Conservation (phyloP, 805 yeast species). For the Kuraishia ogatae region DNA sequence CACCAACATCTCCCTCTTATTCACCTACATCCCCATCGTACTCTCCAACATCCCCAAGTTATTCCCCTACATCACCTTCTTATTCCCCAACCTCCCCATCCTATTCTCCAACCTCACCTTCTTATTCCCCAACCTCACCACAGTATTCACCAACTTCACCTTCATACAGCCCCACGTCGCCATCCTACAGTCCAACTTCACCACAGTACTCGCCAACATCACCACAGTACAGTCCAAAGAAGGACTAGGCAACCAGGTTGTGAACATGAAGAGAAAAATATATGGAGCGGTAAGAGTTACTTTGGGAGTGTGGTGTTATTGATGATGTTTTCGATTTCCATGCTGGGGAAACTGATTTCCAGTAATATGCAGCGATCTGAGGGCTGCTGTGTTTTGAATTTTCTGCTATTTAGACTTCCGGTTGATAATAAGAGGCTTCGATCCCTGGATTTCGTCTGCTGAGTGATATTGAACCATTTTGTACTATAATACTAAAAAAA, state of each 20-base stretch:
- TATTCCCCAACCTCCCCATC: conserved; percentile 69
- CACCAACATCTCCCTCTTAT: conserved; percentile 62
- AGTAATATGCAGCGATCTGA: not conserved
- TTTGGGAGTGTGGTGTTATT: not conserved
- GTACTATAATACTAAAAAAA: not conserved
- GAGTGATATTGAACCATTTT: not conserved
- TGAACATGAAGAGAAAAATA: not conserved
- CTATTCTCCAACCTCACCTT: conserved; percentile 59
- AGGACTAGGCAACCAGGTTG: conserved; percentile 5
- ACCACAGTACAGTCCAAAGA: conserved; percentile 47
- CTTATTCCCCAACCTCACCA: conserved; percentile 70
- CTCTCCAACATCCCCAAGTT: conserved; percentile 73
- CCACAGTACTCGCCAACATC: conserved; percentile 43
- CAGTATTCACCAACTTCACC: conserved; percentile 73
- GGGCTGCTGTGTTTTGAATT: not conserved
- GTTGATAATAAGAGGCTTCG: not conserved
- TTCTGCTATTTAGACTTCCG: not conserved
- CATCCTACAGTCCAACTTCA: conserved; percentile 58
- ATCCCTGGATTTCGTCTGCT: not conserved
- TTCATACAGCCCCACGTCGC: conserved; percentile 62
- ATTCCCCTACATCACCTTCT: conserved; percentile 68
- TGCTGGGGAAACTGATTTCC: not conserved
- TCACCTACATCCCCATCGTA: conserved; percentile 76
- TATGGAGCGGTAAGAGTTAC: not conserved
- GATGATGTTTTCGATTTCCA: not conserved